A percentile compares a stretch with the other conserved stretches of the same genome.
These are phyloP conservation scores for barrel medic (Medicago truncatula) DNA, from an alignment of 306 rosid species.

Conservation along the genomic window DNA sequence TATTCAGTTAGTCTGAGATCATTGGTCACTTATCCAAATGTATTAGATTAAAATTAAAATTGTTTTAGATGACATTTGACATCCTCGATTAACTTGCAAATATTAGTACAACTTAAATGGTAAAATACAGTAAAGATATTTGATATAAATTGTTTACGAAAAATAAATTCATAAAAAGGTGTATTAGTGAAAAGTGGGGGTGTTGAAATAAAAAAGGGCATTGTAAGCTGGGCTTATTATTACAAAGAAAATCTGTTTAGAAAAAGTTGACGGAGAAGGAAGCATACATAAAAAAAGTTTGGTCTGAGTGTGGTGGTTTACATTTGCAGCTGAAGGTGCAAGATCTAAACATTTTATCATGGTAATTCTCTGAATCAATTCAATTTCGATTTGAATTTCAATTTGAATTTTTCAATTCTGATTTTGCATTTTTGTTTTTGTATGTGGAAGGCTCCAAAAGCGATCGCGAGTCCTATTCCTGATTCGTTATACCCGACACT, in stretches of 20 bases:
- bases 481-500: slow-evolving; percentile 88
- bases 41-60: no score
- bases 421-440: not conserved
- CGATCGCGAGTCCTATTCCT: slow-evolving; percentile 88
- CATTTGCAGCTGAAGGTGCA: no score
- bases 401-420: slow-evolving; percentile 5
- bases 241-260: not conserved
- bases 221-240: slow-evolving; percentile 23
- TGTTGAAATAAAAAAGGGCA: not conserved
- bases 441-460: slow-evolving; percentile 70
- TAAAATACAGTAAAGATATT: no score
- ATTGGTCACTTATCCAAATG: no score
- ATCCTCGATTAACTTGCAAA: no score
- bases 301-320: no score
- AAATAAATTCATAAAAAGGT: no score
- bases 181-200: not conserved
- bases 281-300: no score
- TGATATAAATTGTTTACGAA: no score
- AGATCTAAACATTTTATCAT: slow-evolving; percentile 41
- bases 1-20: no score
- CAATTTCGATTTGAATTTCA: slow-evolving; percentile 19
- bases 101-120: no score
- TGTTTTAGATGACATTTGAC: no score
- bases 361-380: slow-evolving; percentile 34
- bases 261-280: slow-evolving; percentile 24